phyloP scores from a whole-genome alignment of 2,329 filamentous ascomycete genomes.

The Venturia nashicola region DNA sequence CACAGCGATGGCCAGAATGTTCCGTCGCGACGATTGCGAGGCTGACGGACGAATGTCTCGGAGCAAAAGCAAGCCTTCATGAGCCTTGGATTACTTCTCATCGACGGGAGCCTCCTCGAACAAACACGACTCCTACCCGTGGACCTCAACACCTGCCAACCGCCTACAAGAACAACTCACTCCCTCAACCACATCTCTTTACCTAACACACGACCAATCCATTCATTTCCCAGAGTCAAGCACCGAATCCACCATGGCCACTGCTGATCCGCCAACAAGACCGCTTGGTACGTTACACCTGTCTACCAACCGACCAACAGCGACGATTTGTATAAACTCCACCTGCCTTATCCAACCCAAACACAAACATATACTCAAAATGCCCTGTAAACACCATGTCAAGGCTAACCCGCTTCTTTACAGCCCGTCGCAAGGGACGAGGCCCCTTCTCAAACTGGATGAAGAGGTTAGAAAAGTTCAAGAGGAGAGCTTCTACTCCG shows the following conservation, averaged over 20 bases:
- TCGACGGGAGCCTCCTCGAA: too few relatives aligned
- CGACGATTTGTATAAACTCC: not conserved
- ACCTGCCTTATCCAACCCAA: not conserved
- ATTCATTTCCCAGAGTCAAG: not conserved
- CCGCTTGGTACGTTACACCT: conserved; percentile 27
- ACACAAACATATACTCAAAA: not conserved
- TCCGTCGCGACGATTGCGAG: not conserved
- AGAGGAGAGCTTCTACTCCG: conserved; percentile 53
- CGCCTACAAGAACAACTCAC: not conserved
- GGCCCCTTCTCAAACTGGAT: conserved; percentile 89
- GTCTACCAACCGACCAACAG: conserved; percentile 5
- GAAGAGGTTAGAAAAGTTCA: conserved; percentile 84
- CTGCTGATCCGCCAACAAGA: conserved; percentile 30
- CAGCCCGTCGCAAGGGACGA: conserved; percentile 63
- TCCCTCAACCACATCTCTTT: not conserved
- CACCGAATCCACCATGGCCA: conserved; percentile 24
- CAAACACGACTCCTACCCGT: too few relatives aligned
- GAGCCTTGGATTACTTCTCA: too few relatives aligned
- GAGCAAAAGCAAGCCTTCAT: not conserved
- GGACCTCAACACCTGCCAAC: not conserved
- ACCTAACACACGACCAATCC: not conserved
- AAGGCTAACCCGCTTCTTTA: conserved; percentile 16
- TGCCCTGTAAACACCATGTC: conserved; percentile 7
- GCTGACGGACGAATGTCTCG: not conserved
- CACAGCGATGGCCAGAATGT: not conserved